Evolutionary conservation across 1,284 basidiomycete genomes (phyloP).

Genomic region (Marasmius sp.): DNA sequence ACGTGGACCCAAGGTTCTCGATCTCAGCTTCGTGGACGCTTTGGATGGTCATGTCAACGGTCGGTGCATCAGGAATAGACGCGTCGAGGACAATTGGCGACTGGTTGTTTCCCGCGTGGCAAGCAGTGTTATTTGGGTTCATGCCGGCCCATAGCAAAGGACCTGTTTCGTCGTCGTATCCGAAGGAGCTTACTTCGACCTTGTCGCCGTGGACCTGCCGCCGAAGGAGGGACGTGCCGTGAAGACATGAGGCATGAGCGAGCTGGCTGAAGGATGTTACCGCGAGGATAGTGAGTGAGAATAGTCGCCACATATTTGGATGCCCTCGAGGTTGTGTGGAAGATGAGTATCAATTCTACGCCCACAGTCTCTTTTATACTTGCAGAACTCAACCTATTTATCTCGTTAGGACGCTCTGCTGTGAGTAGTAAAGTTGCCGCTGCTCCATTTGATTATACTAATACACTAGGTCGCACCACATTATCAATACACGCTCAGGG

Average conservation of each 20-base stretch:
- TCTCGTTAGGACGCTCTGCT: too few species aligned
- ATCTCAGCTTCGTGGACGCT: not conserved
- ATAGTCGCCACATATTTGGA: too few species aligned
- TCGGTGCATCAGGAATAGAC: not conserved
- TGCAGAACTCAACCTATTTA: too few species aligned
- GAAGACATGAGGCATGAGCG: not conserved
- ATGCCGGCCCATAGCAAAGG: not conserved
- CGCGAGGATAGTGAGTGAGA: not conserved
- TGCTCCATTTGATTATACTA: too few species aligned
- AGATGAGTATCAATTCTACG: too few species aligned
- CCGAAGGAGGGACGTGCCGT: not conserved
- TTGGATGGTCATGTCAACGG: not conserved
- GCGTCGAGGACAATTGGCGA: conserved; percentile 2
- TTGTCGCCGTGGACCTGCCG: not conserved
- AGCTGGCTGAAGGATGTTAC: not conserved
- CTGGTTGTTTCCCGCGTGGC: not conserved
- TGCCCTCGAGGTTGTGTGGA: not conserved
- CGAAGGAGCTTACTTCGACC: not conserved
- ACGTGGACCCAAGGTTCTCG: conserved; percentile 11
- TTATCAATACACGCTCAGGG: too few species aligned
- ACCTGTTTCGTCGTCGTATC: not conserved
- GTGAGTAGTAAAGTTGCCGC: too few species aligned
- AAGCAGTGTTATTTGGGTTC: not conserved
- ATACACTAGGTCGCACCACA: too few species aligned
- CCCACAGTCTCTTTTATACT: too few species aligned